These are phyloP conservation scores for Myxozyma monticola DNA, from an alignment of 805 yeast species.

Conservation along the genomic window DNA sequence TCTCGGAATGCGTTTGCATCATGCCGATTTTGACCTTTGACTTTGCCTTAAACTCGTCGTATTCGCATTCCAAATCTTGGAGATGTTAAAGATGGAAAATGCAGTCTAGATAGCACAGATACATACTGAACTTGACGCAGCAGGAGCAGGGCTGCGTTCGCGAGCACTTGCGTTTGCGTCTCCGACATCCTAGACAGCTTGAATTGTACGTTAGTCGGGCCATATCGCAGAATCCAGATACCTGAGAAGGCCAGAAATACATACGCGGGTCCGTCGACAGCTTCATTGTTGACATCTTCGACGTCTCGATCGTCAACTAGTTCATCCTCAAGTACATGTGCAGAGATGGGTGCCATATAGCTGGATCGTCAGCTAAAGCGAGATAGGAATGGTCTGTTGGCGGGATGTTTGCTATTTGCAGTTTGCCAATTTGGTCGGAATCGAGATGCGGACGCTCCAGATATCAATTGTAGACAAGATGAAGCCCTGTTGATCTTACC, in stretches of 20 bases:
- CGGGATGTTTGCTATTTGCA: no score
- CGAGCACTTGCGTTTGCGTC: slow-evolving; percentile 13
- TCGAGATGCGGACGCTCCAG: no score
- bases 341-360: no score
- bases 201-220: neutral
- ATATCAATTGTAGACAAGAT: no score
- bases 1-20: slow-evolving; percentile 10
- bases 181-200: slow-evolving; percentile 9
- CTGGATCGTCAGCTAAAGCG: no score
- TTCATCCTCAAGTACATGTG: no score
- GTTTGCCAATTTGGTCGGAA: no score
- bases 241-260: neutral
- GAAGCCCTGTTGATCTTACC: no score
- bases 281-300: neutral
- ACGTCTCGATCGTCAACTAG: neutral
- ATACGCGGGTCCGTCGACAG: slow-evolving; percentile 2
- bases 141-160: slow-evolving; percentile 9
- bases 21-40: slow-evolving; percentile 12
- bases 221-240: neutral
- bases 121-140: slow-evolving; percentile 8
- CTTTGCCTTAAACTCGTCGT: slow-evolving; percentile 12
- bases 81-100: neutral
- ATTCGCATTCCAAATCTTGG: slow-evolving; percentile 15
- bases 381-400: no score
- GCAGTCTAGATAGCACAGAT: neutral